Evolutionary conservation across 805 yeast genomes (phyloP).

Genomic region (Yamadazyma akitaensis): DNA sequence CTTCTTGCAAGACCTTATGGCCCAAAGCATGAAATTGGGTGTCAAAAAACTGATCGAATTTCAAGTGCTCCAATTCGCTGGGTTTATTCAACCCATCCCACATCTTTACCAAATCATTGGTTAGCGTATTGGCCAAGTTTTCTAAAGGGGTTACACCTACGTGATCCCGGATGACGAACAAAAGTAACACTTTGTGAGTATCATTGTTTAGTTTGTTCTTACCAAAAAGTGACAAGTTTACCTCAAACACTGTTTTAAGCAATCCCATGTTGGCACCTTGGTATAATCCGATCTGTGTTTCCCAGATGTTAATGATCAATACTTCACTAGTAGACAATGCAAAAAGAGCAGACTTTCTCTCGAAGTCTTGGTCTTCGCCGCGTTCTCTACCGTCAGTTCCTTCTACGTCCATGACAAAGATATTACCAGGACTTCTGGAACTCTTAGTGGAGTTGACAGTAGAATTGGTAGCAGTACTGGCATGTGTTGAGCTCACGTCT

Average conservation of each 20-base stretch:
- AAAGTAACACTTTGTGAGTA: constrained; percentile 60
- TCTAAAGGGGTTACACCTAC: constrained; percentile 81
- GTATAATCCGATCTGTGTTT: constrained; percentile 91
- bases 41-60: constrained; percentile 77
- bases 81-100: constrained; percentile 84
- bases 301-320: constrained; percentile 92
- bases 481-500: constrained; percentile 17
- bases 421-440: constrained; percentile 31
- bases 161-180: constrained; percentile 92
- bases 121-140: constrained; percentile 65
- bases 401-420: constrained; percentile 93
- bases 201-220: constrained; percentile 35
- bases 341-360: constrained; percentile 91
- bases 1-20: constrained; percentile 81
- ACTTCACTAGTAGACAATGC: constrained; percentile 91
- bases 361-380: constrained; percentile 98
- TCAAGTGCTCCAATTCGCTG: constrained; percentile 49
- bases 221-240: constrained; percentile 82
- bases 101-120: constrained; percentile 66
- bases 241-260: constrained; percentile 93
- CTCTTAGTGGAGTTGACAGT: background rate
- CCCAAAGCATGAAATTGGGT: constrained; percentile 75
- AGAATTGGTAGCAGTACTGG: constrained; percentile 16
- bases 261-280: constrained; percentile 98
- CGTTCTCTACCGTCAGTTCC: constrained; percentile 98